Base-by-base conservation (phyloP, 2,329 filamentous ascomycete species). In the Aspergillus phoenicis region DNA sequence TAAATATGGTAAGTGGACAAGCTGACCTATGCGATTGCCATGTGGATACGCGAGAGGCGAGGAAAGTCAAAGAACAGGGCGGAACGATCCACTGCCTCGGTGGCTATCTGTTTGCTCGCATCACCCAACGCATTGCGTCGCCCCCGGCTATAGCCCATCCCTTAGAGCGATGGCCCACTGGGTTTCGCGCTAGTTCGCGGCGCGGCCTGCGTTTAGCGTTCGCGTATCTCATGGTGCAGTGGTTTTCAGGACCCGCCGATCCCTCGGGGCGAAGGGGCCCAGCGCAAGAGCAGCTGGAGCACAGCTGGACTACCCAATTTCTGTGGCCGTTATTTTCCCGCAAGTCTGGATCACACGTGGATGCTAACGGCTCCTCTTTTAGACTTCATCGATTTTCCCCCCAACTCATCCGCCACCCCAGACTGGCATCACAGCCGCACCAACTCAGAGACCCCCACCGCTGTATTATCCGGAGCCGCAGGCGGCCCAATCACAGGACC, bases 361-460 rank as follows among this genome's bases (percentile, higher is more conserved):
- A 58, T 54, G 59, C 62, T 62, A 62, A 64, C 57, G 55, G n/a
- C 24, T 51, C 36, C 24, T 51, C 36, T 24, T 53, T 58, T 57
- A 64, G 64, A 57, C 61, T 52, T 61, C 60, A 64, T 63, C 83
- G 64, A 62, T 36, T 54, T 57, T 38, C 38, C 60, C n/a, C 41
- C 83, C 38, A 82, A 80, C 59, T 71, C 81, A 48, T 77, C 59
- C 73, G 77, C 58, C 80, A 78, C 58, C 76, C 80, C 58, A 81
- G 85, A 66, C 84, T 87, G 52, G 86, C 70, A 88, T 82, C 78
- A 90, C 87, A 90, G 75, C 71, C 86, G 89, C 66, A 86, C 89
- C 58, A 91, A 87, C 76, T 91, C 89, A 57, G 89, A 91, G 73
- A 53, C 75, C 85, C 49, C 77, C 86, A 60, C 84, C 83, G 63